Evolutionary conservation across 768 basidiomycete genomes (phyloP).

Genomic region (Lentinus brumalis): DNA sequence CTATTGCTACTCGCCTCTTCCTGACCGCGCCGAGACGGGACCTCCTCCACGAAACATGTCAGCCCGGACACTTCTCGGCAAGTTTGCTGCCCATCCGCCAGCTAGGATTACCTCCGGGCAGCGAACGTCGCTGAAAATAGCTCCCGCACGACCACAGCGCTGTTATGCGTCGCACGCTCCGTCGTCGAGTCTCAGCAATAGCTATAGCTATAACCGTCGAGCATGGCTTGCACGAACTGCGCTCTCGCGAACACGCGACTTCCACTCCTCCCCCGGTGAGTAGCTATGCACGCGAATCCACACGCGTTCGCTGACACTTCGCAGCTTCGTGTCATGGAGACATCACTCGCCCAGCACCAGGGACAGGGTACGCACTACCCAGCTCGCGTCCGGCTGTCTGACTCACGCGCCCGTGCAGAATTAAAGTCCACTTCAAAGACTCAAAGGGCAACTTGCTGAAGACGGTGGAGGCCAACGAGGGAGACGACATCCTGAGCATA

Average conservation of each 20-base stretch:
- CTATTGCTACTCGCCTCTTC: no score
- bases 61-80: no score
- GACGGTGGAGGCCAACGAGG: constrained; percentile 90
- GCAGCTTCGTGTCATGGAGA: constrained; percentile 46
- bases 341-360: constrained; percentile 62
- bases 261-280: constrained; percentile 8
- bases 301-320: neutral
- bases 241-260: constrained; percentile 3
- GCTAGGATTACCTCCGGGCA: no score
- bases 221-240: neutral
- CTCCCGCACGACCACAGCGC: no score
- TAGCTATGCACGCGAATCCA: neutral
- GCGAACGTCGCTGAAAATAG: no score
- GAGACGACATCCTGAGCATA: constrained; percentile 87
- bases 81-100: no score
- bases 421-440: constrained; percentile 90
- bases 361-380: constrained; percentile 55
- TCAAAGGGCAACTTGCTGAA: constrained; percentile 81
- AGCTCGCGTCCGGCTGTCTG: neutral
- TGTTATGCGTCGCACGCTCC: no score
- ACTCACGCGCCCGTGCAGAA: constrained; percentile 46
- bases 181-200: no score
- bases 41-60: no score
- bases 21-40: no score
- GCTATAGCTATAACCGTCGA: neutral